A percentile compares a stretch with the other conserved stretches of the same genome.
These are phyloP conservation scores for Striga hermonthica DNA, from an alignment of 305 asterid species.

Conservation along the genomic window DNA sequence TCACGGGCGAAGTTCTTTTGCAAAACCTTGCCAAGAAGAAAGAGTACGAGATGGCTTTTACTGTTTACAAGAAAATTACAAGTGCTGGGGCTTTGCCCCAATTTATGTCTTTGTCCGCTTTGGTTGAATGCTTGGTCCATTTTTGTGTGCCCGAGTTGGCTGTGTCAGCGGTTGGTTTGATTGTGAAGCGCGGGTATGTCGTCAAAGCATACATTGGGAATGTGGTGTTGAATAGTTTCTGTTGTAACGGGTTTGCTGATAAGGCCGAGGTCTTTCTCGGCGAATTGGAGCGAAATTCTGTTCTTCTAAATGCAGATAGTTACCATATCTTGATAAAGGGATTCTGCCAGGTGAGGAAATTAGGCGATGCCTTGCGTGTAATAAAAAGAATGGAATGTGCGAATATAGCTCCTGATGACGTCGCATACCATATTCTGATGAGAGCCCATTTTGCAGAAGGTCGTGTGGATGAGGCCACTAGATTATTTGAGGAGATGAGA, in stretches of 20 bases:
- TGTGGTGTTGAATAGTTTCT: conserved; percentile 52
- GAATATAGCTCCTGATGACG: conserved; percentile 37
- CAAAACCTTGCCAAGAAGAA: conserved; percentile 53
- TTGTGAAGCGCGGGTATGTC: conserved; percentile 50
- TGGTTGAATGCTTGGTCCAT: conserved; percentile 51
- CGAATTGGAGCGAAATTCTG: conserved; percentile 41
- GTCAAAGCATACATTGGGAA: conserved; percentile 44
- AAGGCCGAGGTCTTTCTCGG: conserved; percentile 45
- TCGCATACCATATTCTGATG: conserved; percentile 48
- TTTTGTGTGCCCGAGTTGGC: conserved; percentile 42
- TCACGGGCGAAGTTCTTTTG: conserved; percentile 41
- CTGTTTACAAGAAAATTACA: conserved; percentile 43
- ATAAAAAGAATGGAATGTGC: conserved; percentile 54
- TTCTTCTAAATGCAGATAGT: conserved; percentile 47
- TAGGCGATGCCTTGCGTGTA: conserved; percentile 45
- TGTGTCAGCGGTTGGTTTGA: conserved; percentile 46
- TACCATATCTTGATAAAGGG: conserved; percentile 60
- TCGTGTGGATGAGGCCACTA: conserved; percentile 42
- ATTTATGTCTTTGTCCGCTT: conserved; percentile 48
- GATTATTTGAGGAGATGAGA: conserved; percentile 53
- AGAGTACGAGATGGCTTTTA: conserved; percentile 42
- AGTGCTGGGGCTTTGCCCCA: conserved; percentile 35
- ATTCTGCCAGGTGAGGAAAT: conserved; percentile 50
- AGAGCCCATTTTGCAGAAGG: conserved; percentile 46
- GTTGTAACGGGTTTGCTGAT: conserved; percentile 42